A percentile compares a stretch with the other conserved stretches of the same genome.
These are phyloP conservation scores for Fusarium continuum DNA, from an alignment of 2,329 filamentous ascomycete genomes.

Conservation along the genomic window DNA sequence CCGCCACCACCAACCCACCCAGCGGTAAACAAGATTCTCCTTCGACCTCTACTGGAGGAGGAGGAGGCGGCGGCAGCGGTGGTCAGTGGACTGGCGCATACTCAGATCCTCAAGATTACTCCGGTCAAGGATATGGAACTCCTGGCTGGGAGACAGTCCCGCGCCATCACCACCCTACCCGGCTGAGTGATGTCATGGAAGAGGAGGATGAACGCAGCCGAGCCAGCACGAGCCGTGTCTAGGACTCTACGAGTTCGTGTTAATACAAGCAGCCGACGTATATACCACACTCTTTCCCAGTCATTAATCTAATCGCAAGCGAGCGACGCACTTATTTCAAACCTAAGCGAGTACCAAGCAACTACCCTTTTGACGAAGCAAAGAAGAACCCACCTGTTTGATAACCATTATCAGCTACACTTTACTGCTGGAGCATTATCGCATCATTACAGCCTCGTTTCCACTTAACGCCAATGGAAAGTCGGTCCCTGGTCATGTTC, in stretches of 20 bases:
- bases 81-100: constrained; percentile 56
- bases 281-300: constrained; percentile 20
- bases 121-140: constrained; percentile 71
- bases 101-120: constrained; percentile 66
- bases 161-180: constrained; percentile 85
- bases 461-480: constrained; percentile 23
- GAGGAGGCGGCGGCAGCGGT: constrained; percentile 52
- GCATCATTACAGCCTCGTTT: constrained; percentile 32
- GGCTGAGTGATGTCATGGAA: constrained; percentile 87
- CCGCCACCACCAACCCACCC: constrained; percentile 55
- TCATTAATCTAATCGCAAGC: constrained; percentile 24
- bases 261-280: constrained; percentile 24
- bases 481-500: constrained; percentile 6
- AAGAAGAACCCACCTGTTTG: constrained; percentile 4
- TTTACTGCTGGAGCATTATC: constrained; percentile 27
- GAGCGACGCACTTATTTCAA: constrained; percentile 9
- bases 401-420: constrained; percentile 11
- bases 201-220: constrained; percentile 85
- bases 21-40: constrained; percentile 48
- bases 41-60: constrained; percentile 43
- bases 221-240: constrained; percentile 70
- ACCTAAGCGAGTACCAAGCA: constrained; percentile 2
- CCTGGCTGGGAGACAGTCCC: constrained; percentile 80
- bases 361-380: constrained; percentile 1
- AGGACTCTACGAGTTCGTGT: constrained; percentile 36